phyloP scores from a whole-genome alignment of 371 early-diverging fungal genomes.

The Mycotypha africana region DNA sequence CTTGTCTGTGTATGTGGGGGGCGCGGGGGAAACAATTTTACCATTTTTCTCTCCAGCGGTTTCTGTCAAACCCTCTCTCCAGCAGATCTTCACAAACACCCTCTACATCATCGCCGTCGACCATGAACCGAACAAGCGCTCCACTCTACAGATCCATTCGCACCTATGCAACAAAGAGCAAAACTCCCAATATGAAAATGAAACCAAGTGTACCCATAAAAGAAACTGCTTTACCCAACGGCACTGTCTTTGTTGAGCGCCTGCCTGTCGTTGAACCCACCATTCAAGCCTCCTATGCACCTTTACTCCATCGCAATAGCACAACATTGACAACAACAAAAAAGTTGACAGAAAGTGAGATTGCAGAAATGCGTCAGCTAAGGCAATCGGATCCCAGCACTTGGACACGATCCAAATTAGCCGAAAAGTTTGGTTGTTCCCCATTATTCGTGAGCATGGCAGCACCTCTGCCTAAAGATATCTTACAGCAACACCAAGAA shows the following conservation, averaged over 20 bases:
- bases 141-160: too few species aligned
- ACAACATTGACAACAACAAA: slow-evolving; percentile 8
- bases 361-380: slow-evolving; percentile 37
- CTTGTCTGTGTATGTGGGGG: too few species aligned
- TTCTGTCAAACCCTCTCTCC: too few species aligned
- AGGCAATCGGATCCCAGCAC: slow-evolving; percentile 33
- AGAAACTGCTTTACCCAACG: slow-evolving; percentile 27
- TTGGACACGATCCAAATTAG: slow-evolving; percentile 46
- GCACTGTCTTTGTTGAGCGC: slow-evolving; percentile 32
- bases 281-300: slow-evolving; percentile 22
- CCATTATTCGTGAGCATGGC: slow-evolving; percentile 37
- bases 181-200: slow-evolving; percentile 34
- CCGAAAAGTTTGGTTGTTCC: slow-evolving; percentile 43
- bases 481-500: too few species aligned
- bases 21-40: too few species aligned
- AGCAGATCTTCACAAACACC: too few species aligned
- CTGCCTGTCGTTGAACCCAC: slow-evolving; percentile 24
- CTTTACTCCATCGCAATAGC: slow-evolving; percentile 15
- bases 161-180: slow-evolving; percentile 42
- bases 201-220: slow-evolving; percentile 34
- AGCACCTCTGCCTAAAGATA: too few species aligned
- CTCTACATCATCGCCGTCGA: too few species aligned
- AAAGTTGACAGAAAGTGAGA: slow-evolving; percentile 23
- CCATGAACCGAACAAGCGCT: too few species aligned
- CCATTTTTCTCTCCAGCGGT: too few species aligned